Base-by-base conservation (phyloP, 495 filamentous ascomycete species). In the Aspergillus avenaceus region DNA sequence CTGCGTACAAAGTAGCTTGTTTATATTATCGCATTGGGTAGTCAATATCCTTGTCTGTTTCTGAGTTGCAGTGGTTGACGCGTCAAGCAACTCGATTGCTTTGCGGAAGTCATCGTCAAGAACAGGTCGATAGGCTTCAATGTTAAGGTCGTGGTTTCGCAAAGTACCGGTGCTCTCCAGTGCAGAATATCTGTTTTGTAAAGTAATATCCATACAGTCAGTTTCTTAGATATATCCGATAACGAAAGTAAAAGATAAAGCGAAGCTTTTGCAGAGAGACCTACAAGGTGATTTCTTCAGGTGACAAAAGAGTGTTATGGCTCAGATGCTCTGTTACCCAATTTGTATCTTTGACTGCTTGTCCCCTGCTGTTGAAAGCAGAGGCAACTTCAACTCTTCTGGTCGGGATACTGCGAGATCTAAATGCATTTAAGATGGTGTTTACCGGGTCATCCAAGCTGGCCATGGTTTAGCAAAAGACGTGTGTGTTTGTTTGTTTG, bases 221-320 rank as follows among this genome's bases (percentile, higher is more conserved):
- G 36, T 8, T 18, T 38, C n/a, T n/a, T n/a, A n/a, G n/a, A n/a
- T n/a, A n/a, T n/a, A n/a, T n/a, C n/a, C n/a, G n/a, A n/a, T n/a
- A n/a, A n/a, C n/a, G n/a, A n/a, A 38, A n/a, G 9, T 18, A 12
- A 21, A 19, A 38, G 11, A 13, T 8, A 16, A 19, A n/a, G 31
- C 5, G 16, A 28, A 37, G 32, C n/a, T n/a, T 14, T 38, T 8
- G 8, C 14, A 18, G 4, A 38, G 22, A 29, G 13, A 42, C 61
- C 28, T 61, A 73, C 72, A 74, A 41, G 34, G 45, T 47, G 12
- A 71, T 54, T 53, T 75, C 72, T 41, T 76, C 72, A 32, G 62
- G 59, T 8, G 71, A 73, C 32, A 76, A 59, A 21, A 76, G 55
- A 5, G 68, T 71, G 31, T 67, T 62, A 1, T 56, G 50, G 29